Base-by-base conservation (phyloP, 116 monocot genomes). In the Papilionanthe hybrid region DNA sequence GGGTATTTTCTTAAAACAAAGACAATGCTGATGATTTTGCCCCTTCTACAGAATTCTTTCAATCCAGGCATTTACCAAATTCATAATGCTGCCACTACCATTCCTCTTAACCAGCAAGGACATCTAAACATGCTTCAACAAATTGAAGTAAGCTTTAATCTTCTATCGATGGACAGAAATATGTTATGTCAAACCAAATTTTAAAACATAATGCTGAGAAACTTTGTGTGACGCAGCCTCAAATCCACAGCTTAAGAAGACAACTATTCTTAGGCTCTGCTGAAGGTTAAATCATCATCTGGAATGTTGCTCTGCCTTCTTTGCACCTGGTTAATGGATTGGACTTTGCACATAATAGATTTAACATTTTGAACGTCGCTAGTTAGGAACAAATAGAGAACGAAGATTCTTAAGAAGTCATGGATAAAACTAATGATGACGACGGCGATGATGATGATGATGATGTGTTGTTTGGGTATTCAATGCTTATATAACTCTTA, bases 71-170 rank as follows among this genome's bases (percentile, higher is more conserved):
- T 75, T 75, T 75, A 50, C 50, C 75, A 48, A 25, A 75, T 75
- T 27, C 75, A 75, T 25, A 50, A 75, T 75, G 18, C 75, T 11
- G 28, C 13, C 9, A 75, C 75, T 48, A 12, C 5, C 75, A 75
- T 48, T 75, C 49, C 75, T 49, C 23, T 75, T 10, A 75, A 50
- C 75, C 75, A 75, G 28, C 75, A 75, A 49, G 75, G 75, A 23
- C 75, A 75, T 28, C 75, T 75, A 15, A 75, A 75, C 49, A 75
- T 75, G 75, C 75, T 75, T 41, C 73, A 73, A 49, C 75, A 75
- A 75, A 50, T 50, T 28, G 75, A 75, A 22, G 75, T 50, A 49
- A 75, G 75, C 12, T 75, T 25, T 75, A 27, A 28, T 11, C 9
- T 75, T 28, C 17, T 22, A 29, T 73, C n/a, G 20, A 69, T 9